Evolutionary conservation across 1,284 basidiomycete genomes (phyloP), one percentile per base, ranked within the genome.

Genomic region (Malassezia caprae): DNA sequence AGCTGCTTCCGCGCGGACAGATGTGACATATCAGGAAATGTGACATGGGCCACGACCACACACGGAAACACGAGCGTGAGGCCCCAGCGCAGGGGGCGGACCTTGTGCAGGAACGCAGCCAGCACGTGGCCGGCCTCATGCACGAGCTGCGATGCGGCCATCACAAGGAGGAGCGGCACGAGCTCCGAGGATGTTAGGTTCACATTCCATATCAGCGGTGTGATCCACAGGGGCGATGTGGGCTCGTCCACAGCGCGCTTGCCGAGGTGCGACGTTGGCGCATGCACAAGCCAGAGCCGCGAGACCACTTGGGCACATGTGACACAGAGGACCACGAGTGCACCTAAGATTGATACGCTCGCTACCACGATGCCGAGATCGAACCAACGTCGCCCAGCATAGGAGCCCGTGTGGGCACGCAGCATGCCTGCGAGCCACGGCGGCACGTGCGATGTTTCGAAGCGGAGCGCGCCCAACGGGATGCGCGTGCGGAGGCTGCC

Each of bases 71-170:
- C 24, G n/a, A 61, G 10, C 21, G 32, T 24, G 11, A 59, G 32
- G 30, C 59, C 59, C 37, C 54, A 42, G 21, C 35, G 21, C 7
- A 34, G 21, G 11, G 59, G 59, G 3, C 32, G 17, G 2, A 56
- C 27, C 21, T 44, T 42, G 32, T 61, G 43, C 23, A 61, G 46
- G 3, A 30, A 26, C 10, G 56, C 56, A 11, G 46, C 51, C 15
- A 61, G 24, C 8, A 57, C 59, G 41, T 61, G 59, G 5, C 59
- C 59, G 2, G 48, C 48, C 47, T 61, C 59, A 19, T 61, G 59
- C 2, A 44, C 31, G 2, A 51, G 24, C 27, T 61, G 56, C 13
- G 46, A 40, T 1, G 32, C 39, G 10, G 43, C n/a, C 4, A 44
- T 30, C 11, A 35, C 35, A 19, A 28, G 4, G 2, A 57, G 21